Percentiles rank a stretch among this genome's conserved stretches.
phyloP scores from a whole-genome alignment of 306 rosid species.

The Quercus dentata region DNA sequence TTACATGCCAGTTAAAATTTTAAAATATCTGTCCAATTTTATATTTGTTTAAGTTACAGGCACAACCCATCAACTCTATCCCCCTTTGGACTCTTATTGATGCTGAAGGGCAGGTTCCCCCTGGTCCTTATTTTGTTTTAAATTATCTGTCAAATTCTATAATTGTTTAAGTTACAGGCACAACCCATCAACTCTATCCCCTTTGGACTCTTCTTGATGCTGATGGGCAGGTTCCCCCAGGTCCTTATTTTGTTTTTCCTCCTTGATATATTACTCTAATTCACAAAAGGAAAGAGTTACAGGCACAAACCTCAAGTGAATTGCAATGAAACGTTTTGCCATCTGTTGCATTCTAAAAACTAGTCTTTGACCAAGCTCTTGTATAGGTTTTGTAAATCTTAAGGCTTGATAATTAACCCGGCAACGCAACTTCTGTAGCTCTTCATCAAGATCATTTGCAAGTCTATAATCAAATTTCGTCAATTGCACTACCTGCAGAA shows the following conservation, averaged over 20 bases:
- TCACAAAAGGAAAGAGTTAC: neutral
- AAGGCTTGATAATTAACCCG: constrained; percentile 96
- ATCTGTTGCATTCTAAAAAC: constrained; percentile 74
- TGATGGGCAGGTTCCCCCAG: no score
- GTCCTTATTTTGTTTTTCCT: no score
- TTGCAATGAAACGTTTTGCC: constrained; percentile 76
- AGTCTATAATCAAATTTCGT: constrained; percentile 98
- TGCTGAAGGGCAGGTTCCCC: no score
- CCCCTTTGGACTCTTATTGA: no score
- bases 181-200: no score
- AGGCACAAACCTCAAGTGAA: constrained; percentile 84
- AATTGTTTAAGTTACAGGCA: neutral
- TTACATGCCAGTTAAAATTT: constrained; percentile 18
- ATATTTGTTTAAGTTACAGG: neutral
- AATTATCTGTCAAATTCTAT: constrained; percentile 11
- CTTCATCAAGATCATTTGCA: constrained; percentile 79
- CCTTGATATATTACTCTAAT: no score
- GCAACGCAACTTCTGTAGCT: constrained; percentile 86
- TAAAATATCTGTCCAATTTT: constrained; percentile 13
- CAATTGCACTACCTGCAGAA: constrained; percentile 84
- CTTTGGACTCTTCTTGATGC: no score
- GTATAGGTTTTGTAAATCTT: constrained; percentile 82
- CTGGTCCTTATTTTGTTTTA: neutral
- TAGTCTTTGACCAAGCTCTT: constrained; percentile 67
- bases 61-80: constrained; percentile 42